phyloP scores from a whole-genome alignment of 805 yeast genomes.

The Metschnikowia hibisci region DNA sequence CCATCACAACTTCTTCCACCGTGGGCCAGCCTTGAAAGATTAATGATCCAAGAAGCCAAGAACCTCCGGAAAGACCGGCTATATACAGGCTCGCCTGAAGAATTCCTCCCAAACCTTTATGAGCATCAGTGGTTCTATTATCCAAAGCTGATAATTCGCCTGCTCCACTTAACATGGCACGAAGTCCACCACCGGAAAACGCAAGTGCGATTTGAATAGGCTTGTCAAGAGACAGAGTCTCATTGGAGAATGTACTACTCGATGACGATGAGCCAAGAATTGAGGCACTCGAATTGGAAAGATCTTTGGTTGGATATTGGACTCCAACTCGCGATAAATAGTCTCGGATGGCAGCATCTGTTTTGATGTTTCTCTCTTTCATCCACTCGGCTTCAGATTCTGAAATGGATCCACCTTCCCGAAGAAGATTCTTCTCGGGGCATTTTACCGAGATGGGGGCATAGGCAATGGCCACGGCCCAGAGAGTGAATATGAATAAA shows the following conservation, averaged over 20 bases:
- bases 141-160: constrained; percentile 19
- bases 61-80: constrained; percentile 79
- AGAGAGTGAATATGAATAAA: not conserved
- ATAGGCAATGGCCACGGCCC: constrained; percentile 25
- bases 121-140: constrained; percentile 17
- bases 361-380: constrained; percentile 18
- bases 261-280: not conserved
- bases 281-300: not conserved
- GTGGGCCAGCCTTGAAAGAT: constrained; percentile 70
- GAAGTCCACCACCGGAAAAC: constrained; percentile 35
- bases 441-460: constrained; percentile 61
- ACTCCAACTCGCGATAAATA: constrained; percentile 13
- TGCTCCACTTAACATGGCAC: constrained; percentile 32
- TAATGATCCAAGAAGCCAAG: constrained; percentile 73
- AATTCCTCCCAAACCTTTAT: constrained; percentile 63
- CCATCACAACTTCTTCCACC: constrained; percentile 51
- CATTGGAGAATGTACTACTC: too few relatives aligned
- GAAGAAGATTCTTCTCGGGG: constrained; percentile 35
- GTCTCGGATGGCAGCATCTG: constrained; percentile 11
- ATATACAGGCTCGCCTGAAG: constrained; percentile 68
- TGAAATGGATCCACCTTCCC: constrained; percentile 49
- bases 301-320: not conserved
- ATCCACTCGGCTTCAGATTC: constrained; percentile 52
- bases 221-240: not conserved
- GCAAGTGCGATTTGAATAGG: constrained; percentile 26